Base-by-base conservation (phyloP, 1,284 basidiomycete genomes). In the Boletellus dicymbophilus region DNA sequence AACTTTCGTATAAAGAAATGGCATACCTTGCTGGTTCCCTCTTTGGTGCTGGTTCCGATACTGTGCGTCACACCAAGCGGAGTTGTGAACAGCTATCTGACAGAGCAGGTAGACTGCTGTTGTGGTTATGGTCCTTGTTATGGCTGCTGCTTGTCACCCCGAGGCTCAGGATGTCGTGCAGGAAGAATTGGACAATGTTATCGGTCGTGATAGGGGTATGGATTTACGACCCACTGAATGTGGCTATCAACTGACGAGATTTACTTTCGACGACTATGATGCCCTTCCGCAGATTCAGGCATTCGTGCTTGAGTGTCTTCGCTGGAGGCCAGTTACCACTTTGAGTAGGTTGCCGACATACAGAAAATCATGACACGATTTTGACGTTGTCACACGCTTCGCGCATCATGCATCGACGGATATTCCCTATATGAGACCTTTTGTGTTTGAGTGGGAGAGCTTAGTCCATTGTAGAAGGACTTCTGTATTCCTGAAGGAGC, bases 121-220 rank as follows among this genome's bases (percentile, higher is more conserved):
- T 13, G 77, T 73, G 4, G 68, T 81, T 44, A 70, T 70, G 44
- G 67, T 73, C 28, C 53, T 72, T 9, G 64, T 77, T 23, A 79
- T 81, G 77, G 76, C 79, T n/a, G 74, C 78, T 0, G 78, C 79
- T 1, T 67, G 65, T 23, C 64, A 71, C 48, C 75, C 73, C 0
- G 68, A 74, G 8, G 66, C 68, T 16, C 74, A 76, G 54, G 59
- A 50, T 18, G 56, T 63, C 34, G 75, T 79, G 1, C 78, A 78
- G 51, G 65, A 70, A 6, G 75, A 80, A 58, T 51, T 81, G 18
- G 78, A 80, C 47, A 57, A 48, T 1, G 64, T 78, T 3, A 50
- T 78, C 18, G 76, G 75, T 12, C 67, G 60, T 25, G 68, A 74
- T 21, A 66, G 73, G 47, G 52, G 76, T 73, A 62, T 23, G 61